Percentiles rank a stretch among this genome's conserved stretches.
Conservation (phyloP, 495 filamentous ascomycete genomes). For the Sordaria brevicollis region DNA sequence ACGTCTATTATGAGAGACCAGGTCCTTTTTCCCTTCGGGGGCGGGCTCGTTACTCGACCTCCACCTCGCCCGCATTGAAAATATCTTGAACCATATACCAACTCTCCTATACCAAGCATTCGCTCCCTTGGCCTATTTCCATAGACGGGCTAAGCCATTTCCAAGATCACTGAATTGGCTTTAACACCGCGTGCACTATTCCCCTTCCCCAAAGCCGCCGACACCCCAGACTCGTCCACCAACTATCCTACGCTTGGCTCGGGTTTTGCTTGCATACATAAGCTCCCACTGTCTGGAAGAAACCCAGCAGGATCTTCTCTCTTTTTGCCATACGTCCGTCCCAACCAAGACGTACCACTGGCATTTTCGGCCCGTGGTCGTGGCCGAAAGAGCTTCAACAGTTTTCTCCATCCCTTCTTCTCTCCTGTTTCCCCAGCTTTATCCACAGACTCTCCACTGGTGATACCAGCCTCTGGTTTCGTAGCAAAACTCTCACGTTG, state of each 20-base stretch:
- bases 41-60: neutral
- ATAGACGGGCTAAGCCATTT: neutral
- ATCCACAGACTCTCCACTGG: neutral
- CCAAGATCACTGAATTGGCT: neutral
- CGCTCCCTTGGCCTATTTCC: too few species aligned
- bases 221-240: neutral
- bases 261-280: neutral
- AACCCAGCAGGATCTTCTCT: neutral
- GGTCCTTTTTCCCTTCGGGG: neutral
- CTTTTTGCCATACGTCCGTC: neutral
- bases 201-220: neutral
- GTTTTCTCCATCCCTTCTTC: neutral
- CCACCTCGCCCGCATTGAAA: neutral
- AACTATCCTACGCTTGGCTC: neutral
- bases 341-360: neutral
- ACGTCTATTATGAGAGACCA: neutral
- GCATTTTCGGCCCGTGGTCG: neutral
- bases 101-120: too few species aligned
- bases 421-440: neutral
- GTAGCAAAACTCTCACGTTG: too few species aligned
- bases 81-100: too few species aligned
- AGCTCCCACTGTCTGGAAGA: neutral
- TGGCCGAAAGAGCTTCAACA: neutral
- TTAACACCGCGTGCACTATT: neutral
- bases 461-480: too few species aligned